A percentile compares a stretch with the other conserved stretches of the same genome.
phyloP scores from a whole-genome alignment of 768 basidiomycete species.

The Pholiota conissans region DNA sequence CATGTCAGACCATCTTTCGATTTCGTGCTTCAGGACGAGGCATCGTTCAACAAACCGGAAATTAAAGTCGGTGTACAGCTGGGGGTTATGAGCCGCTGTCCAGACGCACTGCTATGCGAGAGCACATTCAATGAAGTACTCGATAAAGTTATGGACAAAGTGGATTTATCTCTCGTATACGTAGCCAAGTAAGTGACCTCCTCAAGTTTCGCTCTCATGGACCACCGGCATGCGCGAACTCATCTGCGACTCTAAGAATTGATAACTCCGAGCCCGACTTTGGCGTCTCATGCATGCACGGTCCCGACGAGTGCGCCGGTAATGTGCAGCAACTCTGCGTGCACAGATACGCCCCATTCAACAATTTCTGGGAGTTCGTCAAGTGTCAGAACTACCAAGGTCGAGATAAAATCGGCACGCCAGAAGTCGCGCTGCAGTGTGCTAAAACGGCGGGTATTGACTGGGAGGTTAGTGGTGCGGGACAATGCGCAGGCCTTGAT shows the following conservation, averaged over 20 bases:
- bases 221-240: background rate
- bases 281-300: conserved; percentile 84
- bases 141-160: conserved; percentile 56
- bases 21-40: conserved; percentile 3
- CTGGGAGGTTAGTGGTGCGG: conserved; percentile 62
- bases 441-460: conserved; percentile 63
- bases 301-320: conserved; percentile 78
- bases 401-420: conserved; percentile 59
- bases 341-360: conserved; percentile 51
- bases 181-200: conserved; percentile 60
- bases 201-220: no score
- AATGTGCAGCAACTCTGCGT: conserved; percentile 90
- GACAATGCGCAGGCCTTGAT: conserved; percentile 58
- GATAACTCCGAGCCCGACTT: conserved; percentile 67
- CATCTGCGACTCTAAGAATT: conserved; percentile 36
- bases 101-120: conserved; percentile 85
- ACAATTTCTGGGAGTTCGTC: conserved; percentile 82
- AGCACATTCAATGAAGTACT: conserved; percentile 73
- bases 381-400: conserved; percentile 78
- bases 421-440: conserved; percentile 65
- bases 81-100: conserved; percentile 61
- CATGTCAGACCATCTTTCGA: background rate
- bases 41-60: conserved; percentile 13
- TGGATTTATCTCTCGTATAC: conserved; percentile 71
- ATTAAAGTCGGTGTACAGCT: conserved; percentile 48